phyloP scores from a whole-genome alignment of 139 green algal species.

The Trebouxia sp. region DNA sequence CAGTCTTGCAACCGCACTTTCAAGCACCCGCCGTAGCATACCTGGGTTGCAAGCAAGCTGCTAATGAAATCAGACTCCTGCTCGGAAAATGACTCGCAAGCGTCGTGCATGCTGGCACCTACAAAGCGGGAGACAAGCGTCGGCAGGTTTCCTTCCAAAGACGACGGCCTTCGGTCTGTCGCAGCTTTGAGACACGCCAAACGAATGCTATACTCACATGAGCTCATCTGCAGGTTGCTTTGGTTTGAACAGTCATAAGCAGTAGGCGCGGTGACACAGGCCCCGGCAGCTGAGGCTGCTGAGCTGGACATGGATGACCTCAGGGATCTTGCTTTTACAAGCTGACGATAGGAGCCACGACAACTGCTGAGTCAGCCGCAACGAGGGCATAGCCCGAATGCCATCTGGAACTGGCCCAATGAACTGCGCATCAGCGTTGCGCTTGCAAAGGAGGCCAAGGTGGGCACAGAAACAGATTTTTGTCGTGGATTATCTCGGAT shows the following conservation, averaged over 20 bases:
- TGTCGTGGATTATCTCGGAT: too few relatives aligned
- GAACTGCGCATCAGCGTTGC: too few relatives aligned
- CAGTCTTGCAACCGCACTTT: too few relatives aligned
- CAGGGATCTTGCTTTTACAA: not conserved
- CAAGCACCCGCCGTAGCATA: too few relatives aligned
- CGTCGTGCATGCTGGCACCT: not conserved
- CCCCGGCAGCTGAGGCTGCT: not conserved
- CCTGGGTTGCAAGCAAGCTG: not conserved
- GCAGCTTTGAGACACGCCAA: not conserved
- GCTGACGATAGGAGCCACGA: not conserved
- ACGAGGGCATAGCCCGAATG: too few relatives aligned
- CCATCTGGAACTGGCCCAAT: too few relatives aligned
- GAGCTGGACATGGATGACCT: constrained; percentile 7
- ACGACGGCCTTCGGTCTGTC: not conserved
- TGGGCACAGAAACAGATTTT: too few relatives aligned
- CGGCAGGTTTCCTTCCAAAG: not conserved
- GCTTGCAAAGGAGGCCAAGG: too few relatives aligned
- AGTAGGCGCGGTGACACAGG: not conserved
- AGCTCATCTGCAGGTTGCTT: not conserved
- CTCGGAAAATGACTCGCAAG: not conserved
- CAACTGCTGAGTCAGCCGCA: not conserved
- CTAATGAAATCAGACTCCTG: not conserved
- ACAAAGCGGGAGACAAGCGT: not conserved
- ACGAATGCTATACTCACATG: not conserved
- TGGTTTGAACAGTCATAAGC: too few relatives aligned